A percentile compares a stretch with the other conserved stretches of the same genome.
phyloP scores from a whole-genome alignment of 1,139 yeast genomes.

The Pichia sp. region DNA sequence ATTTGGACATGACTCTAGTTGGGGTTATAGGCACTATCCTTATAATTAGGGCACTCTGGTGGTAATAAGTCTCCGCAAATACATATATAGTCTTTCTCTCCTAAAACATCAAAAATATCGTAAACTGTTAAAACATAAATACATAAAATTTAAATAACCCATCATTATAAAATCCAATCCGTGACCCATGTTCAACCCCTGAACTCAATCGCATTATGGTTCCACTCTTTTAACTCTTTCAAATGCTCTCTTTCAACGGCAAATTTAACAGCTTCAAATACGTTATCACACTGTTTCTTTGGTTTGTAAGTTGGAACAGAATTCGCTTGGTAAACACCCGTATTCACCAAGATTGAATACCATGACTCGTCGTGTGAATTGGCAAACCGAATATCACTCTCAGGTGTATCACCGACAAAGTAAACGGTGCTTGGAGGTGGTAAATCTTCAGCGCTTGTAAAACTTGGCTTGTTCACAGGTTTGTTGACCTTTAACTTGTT shows the following conservation, averaged over 20 bases:
- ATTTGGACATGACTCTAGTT: too few relatives aligned
- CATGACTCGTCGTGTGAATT: constrained; percentile 82
- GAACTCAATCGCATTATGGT: constrained; percentile 31
- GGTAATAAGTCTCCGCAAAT: too few relatives aligned
- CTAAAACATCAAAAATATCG: too few relatives aligned
- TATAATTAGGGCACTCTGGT: too few relatives aligned
- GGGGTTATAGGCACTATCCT: too few relatives aligned
- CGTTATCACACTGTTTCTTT: constrained; percentile 68
- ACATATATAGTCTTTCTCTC: too few relatives aligned
- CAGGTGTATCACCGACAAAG: constrained; percentile 93
- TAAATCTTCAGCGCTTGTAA: constrained; percentile 38
- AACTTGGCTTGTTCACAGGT: background rate
- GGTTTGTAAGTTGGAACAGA: constrained; percentile 78
- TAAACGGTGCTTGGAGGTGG: constrained; percentile 86
- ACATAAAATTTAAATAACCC: too few relatives aligned
- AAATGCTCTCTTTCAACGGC: constrained; percentile 81
- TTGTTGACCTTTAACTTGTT: constrained; percentile 35
- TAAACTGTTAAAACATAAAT: too few relatives aligned
- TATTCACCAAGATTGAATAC: constrained; percentile 81
- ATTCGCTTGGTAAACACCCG: constrained; percentile 84
- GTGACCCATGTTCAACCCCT: too few relatives aligned
- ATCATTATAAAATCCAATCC: too few relatives aligned
- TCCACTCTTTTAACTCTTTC: constrained; percentile 72
- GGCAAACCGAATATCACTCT: constrained; percentile 84
- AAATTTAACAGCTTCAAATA: constrained; percentile 76